Base-by-base conservation (phyloP, 768 basidiomycete genomes). In the Lactifluus hygrophoroides region DNA sequence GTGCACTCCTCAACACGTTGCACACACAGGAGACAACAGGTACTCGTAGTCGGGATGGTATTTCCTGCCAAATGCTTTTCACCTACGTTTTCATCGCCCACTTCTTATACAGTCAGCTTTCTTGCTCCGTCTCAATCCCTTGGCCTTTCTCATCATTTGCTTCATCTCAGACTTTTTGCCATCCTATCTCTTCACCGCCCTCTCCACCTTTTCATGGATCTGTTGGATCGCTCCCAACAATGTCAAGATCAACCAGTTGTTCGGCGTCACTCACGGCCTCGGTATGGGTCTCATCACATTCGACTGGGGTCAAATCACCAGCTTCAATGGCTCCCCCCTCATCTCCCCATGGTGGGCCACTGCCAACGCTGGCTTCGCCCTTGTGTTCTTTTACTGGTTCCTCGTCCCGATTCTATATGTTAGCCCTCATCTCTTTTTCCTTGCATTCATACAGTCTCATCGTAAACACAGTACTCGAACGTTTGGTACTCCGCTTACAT, bases 211-310 rank as follows among this genome's bases (percentile, higher is more conserved):
- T 21, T 19, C 17, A 9, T 42, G 40, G 40, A 19, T 21, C 0
- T 42, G 40, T 19, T 42, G 40, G 40, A 42, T 42, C 14, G 40
- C 40, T 42, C 40, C 40, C 16, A 25, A 45, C 16, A 25, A 45
- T 45, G 44, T 27, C 23, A 27, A 11, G 23, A 13, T 45, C 23
- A 45, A 45, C 14, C 23, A 45, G 6, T 5, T 45, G 25, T 45
- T 45, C 8, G 44, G 44, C 17, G 25, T 27, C 7, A 63, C 65
- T 17, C 48, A 45, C 44, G 65, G 66, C 28, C 61, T 69, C 13
- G 66, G 68, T n/a, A 88, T 89, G 85, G 82, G 84, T 64, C 67
- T 88, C 56, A 69, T 98, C 58, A 95, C 93, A 1, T 96, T 96
- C 69, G 94, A 98, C 71, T 98, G 94, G 94, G 78, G 71, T 11